Conservation (phyloP, 2,329 filamentous ascomycete genomes). For the Dichotomopilus funicola region DNA sequence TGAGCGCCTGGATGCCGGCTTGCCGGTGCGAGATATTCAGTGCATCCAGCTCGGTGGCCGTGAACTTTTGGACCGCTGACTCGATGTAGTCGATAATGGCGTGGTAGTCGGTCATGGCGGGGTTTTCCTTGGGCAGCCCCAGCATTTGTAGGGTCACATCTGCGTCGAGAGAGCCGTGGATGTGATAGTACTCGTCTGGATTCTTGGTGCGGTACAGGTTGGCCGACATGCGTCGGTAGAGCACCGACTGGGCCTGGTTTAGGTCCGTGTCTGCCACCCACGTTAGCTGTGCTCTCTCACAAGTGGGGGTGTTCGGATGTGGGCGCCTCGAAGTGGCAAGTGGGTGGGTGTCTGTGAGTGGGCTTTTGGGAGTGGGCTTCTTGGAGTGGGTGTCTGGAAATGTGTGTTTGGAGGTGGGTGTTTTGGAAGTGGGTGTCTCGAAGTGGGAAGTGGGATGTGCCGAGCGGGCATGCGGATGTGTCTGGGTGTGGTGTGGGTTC, state of each 20-base stretch:
- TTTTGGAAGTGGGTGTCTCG: no score
- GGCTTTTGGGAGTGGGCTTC: no score
- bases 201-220: constrained; percentile 64
- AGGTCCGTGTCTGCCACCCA: constrained; percentile 59
- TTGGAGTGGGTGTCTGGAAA: no score
- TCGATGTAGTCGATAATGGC: constrained; percentile 56
- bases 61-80: constrained; percentile 48
- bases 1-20: constrained; percentile 54
- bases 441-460: not conserved
- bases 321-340: no score
- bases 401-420: no score
- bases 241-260: constrained; percentile 61
- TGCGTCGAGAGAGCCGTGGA: constrained; percentile 68
- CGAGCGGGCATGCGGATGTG: no score
- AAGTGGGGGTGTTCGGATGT: not conserved
- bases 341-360: no score
- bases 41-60: constrained; percentile 48
- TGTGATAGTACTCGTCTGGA: constrained; percentile 64
- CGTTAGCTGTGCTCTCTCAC: constrained; percentile 27
- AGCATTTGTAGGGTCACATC: constrained; percentile 64
- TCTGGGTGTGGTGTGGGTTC: no score
- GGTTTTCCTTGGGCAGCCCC: constrained; percentile 54
- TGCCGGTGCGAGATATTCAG: constrained; percentile 51
- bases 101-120: constrained; percentile 54
- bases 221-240: constrained; percentile 65